Evolutionary conservation across 192 early-diverging fungal genomes (phyloP), one percentile per base, ranked within the genome.

Genomic region (Rhizophagus clarus): DNA sequence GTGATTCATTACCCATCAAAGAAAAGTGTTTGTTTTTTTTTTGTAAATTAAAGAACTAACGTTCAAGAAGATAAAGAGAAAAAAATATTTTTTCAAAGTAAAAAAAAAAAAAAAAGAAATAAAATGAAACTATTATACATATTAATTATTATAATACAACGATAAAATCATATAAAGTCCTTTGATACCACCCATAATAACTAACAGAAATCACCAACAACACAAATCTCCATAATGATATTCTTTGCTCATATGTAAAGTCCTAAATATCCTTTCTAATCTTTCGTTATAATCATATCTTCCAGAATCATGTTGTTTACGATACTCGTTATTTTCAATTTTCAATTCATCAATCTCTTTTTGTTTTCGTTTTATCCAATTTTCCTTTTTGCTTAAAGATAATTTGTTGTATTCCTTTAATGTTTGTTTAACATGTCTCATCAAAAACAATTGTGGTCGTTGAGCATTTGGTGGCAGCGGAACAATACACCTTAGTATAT

Each of bases 241-340:
- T 11, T 64, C 62, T 17, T 26, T 64, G 24, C 62, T 64, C 62
- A 64, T 64, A 28, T 64, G 62, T 64, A 64, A 64, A 28, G 62
- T 64, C 7, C 62, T n/a, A 64, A 64, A 64, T 64, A 64, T 11
- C 12, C 62, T 64, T 64, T 64, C 62, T 20, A 64, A 64, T 29
- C 62, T 64, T 28, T 64, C 62, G 28, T 64, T 24, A 64, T 64
- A 11, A 28, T 64, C 62, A 64, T 64, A 64, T 64, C 62, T 64
- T 64, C 62, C 62, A 64, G 11, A 28, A 64, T 64, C 62, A 64
- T 64, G 62, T 64, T 64, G 62, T 12, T 24, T 24, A 24, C 11
- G 11, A 28, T 64, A 64, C 29, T 64, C 24, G 2, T 29, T n/a
- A 64, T 64, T 64, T n/a, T 9, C 28, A 29, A 4, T 20, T 24